These are phyloP conservation scores for Strombidium stylifer DNA, from an alignment of 73 alveolate genomes.

Conservation along the genomic window DNA sequence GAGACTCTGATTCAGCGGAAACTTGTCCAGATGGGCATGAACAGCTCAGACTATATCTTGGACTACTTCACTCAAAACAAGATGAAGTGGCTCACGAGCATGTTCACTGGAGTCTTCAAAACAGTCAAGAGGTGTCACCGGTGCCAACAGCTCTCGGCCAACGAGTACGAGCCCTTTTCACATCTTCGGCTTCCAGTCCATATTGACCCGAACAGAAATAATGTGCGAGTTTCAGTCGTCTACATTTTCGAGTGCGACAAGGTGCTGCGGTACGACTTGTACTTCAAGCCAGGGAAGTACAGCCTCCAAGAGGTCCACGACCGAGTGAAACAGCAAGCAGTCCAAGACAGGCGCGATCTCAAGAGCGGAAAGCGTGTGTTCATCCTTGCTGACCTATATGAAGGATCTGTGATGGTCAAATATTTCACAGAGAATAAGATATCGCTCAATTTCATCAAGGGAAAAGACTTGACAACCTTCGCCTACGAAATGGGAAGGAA, in stretches of 20 bases:
- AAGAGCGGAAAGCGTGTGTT: slow-evolving; percentile 7
- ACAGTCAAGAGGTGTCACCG: no score
- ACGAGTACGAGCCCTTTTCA: no score
- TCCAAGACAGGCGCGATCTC: slow-evolving; percentile 2
- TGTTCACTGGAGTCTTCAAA: no score
- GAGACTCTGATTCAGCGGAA: no score
- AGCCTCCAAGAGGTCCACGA: not conserved
- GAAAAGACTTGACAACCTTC: slow-evolving; percentile 11
- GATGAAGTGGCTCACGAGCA: no score
- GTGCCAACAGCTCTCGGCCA: no score
- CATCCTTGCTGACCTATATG: slow-evolving; percentile 25
- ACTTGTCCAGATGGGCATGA: no score
- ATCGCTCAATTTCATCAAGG: not conserved
- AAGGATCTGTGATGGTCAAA: not conserved
- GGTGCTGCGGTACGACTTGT: slow-evolving; percentile 1
- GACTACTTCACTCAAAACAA: no score
- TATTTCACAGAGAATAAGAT: not conserved
- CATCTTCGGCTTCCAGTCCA: no score
- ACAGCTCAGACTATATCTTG: no score
- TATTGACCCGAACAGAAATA: not conserved
- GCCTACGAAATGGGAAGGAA: slow-evolving; percentile 10
- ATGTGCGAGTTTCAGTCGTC: slow-evolving; percentile 3
- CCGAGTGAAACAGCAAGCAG: not conserved
- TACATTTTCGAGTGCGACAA: slow-evolving; percentile 25
- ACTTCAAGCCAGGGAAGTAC: slow-evolving; percentile 14